Evolutionary conservation across 352 stramenopile species (phyloP).

Genomic region (Phytophthora cajani): DNA sequence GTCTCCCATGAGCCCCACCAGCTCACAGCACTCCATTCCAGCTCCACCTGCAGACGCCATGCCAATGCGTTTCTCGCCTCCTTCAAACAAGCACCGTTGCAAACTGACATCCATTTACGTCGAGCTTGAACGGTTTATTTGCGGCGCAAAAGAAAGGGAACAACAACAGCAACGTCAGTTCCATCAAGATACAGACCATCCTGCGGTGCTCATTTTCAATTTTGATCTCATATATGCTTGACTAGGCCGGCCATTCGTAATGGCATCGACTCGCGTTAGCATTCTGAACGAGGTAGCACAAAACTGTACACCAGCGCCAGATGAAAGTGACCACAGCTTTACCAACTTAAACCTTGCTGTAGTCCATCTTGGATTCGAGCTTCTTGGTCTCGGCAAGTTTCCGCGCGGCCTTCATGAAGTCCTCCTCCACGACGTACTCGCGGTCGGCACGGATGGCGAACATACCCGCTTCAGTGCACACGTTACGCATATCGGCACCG

Average conservation of each 20-base stretch:
- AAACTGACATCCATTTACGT: slow-evolving; percentile 9
- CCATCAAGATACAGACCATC: slow-evolving; percentile 32
- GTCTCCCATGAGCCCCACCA: slow-evolving; percentile 64
- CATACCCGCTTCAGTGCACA: slow-evolving; percentile 96
- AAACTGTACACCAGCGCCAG: slow-evolving; percentile 10
- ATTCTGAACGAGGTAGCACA: slow-evolving; percentile 13
- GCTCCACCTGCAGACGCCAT: slow-evolving; percentile 24
- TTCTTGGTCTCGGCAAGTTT: slow-evolving; percentile 99
- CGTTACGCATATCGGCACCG: slow-evolving; percentile 99
- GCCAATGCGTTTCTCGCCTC: background rate
- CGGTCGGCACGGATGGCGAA: slow-evolving; percentile 99
- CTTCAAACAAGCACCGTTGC: background rate
- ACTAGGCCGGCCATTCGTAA: slow-evolving; percentile 16
- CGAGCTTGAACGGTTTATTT: slow-evolving; percentile 22
- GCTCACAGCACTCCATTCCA: slow-evolving; percentile 53
- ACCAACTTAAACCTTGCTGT: slow-evolving; percentile 97
- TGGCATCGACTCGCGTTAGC: slow-evolving; percentile 5
- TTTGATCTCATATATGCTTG: slow-evolving; percentile 24
- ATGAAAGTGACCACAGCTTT: slow-evolving; percentile 1
- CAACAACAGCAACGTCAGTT: slow-evolving; percentile 1
- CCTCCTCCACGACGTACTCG: slow-evolving; percentile 99
- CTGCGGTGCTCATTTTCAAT: slow-evolving; percentile 34
- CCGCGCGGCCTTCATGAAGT: slow-evolving; percentile 99
- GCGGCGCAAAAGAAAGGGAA: background rate
- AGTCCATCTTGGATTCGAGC: slow-evolving; percentile 99